These are phyloP conservation scores for Rostrohypoxylon terebratum DNA, from an alignment of 495 filamentous ascomycete genomes.

Conservation along the genomic window DNA sequence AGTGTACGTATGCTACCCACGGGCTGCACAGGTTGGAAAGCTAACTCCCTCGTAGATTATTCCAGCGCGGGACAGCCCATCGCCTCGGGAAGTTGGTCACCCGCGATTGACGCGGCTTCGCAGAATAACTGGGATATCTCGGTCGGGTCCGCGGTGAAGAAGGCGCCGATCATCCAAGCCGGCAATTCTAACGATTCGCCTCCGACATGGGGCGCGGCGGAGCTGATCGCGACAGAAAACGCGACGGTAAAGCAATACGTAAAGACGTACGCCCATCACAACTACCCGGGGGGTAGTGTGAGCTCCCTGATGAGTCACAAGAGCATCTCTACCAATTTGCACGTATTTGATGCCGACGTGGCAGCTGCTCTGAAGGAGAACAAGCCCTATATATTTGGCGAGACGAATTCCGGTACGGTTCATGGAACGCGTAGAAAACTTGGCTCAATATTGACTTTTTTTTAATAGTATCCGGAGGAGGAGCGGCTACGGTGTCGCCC, in stretches of 20 bases:
- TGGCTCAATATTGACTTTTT: background rate
- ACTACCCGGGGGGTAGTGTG: conserved; percentile 67
- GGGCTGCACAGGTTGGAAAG: too few relatives aligned
- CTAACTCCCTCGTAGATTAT: conserved; percentile 51
- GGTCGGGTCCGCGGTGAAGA: conserved; percentile 62
- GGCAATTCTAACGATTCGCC: conserved; percentile 69
- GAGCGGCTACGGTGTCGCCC: conserved; percentile 64
- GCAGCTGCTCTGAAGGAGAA: conserved; percentile 57
- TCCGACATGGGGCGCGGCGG: conserved; percentile 63
- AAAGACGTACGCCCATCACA: conserved; percentile 68
- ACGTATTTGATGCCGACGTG: conserved; percentile 62
- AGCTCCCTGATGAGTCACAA: conserved; percentile 66
- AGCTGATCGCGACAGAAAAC: conserved; percentile 62
- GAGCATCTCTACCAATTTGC: conserved; percentile 60
- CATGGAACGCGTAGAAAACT: too few relatives aligned
- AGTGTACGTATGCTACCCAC: conserved; percentile 58
- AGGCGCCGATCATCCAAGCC: conserved; percentile 63
- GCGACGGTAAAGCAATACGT: conserved; percentile 62
- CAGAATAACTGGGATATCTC: conserved; percentile 66
- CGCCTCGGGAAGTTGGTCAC: conserved; percentile 65
- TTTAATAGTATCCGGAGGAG: conserved; percentile 59
- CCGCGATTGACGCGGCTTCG: conserved; percentile 63
- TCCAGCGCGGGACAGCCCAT: conserved; percentile 62
- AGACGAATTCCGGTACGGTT: conserved; percentile 67
- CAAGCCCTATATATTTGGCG: conserved; percentile 68